Conservation (phyloP, 192 early-diverging fungal genomes). For the Coemansia sp. region DNA sequence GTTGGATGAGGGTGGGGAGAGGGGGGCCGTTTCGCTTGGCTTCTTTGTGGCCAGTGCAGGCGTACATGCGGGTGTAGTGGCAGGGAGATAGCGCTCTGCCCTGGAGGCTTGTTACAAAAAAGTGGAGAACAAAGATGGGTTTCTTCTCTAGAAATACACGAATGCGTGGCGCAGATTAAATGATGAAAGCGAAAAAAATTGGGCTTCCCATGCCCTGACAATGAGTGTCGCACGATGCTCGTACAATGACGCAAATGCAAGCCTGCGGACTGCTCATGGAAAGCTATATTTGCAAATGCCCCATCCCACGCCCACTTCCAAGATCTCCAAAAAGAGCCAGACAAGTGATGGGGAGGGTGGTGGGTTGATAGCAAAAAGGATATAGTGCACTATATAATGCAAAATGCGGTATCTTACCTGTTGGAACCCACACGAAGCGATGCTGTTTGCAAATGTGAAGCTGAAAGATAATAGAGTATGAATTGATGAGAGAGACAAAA, state of each 20-base stretch:
- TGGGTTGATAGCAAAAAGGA: neutral
- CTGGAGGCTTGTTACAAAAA: neutral
- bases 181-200: neutral
- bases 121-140: neutral
- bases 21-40: neutral
- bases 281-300: neutral
- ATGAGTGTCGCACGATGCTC: neutral
- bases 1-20: neutral
- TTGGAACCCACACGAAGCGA: neutral
- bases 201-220: neutral
- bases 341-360: neutral
- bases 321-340: too few relatives aligned
- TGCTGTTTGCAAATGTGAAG: neutral
- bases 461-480: neutral
- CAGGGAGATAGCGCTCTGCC: neutral
- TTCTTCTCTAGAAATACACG: neutral
- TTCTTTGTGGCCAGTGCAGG: neutral
- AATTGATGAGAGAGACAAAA: neutral
- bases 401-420: neutral
- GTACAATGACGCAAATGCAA: neutral
- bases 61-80: neutral
- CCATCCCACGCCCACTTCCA: neutral
- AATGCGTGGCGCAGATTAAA: slow-evolving; percentile 9
- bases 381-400: neutral
- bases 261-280: neutral